Conservation (phyloP, 2,329 filamentous ascomycete genomes). For the Parasarocladium wereldwijsianum region DNA sequence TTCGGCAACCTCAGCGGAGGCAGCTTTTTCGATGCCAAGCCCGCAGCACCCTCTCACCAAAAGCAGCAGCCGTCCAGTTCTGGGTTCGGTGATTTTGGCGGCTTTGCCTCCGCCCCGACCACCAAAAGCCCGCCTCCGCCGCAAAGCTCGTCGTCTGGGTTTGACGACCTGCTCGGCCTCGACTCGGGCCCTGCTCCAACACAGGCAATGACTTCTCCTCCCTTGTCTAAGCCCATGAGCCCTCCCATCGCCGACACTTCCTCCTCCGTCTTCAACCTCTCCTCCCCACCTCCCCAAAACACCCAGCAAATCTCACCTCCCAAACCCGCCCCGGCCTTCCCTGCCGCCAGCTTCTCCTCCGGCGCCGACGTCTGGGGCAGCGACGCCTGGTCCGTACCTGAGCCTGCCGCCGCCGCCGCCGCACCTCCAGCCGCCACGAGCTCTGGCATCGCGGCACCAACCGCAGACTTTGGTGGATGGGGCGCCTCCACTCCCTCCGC, state of each 20-base stretch:
- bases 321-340: constrained; percentile 21
- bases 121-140: constrained; percentile 24
- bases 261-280: constrained; percentile 72
- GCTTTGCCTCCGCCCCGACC: constrained; percentile 32
- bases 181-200: constrained; percentile 28
- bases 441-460: constrained; percentile 28
- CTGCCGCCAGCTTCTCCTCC: constrained; percentile 21
- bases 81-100: constrained; percentile 53
- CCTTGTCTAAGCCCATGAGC: constrained; percentile 22
- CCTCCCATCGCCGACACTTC: constrained; percentile 25
- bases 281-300: constrained; percentile 28
- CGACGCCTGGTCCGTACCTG: constrained; percentile 53
- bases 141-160: constrained; percentile 32
- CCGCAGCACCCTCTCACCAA: constrained; percentile 40
- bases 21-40: constrained; percentile 67
- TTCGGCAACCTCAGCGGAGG: constrained; percentile 52
- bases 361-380: constrained; percentile 69
- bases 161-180: constrained; percentile 75
- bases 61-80: constrained; percentile 39
- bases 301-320: constrained; percentile 17
- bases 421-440: constrained; percentile 43
- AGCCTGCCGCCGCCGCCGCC: constrained; percentile 41
- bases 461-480: constrained; percentile 47
- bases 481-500: too few relatives aligned
- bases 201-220: constrained; percentile 29